Base-by-base conservation (phyloP, 345 rosid genomes). In the Salix koriyanagi region DNA sequence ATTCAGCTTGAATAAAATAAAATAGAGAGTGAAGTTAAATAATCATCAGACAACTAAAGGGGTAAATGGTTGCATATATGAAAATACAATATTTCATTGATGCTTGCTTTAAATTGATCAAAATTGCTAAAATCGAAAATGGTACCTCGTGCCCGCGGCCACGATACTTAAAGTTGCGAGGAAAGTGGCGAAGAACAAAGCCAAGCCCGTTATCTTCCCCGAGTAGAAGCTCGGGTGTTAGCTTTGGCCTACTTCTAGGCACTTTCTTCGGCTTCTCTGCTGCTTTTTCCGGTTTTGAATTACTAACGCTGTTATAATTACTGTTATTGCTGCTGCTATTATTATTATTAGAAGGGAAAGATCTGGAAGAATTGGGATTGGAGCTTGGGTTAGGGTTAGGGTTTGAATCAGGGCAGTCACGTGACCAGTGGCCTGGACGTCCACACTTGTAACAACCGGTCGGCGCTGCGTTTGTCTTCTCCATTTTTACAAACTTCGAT, bases 371-470 rank as follows among this genome's bases (percentile, higher is more conserved):
- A 52, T 68, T 61, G 12, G 41, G 54, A 73, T 72, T n/a, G 71
- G 69, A 5, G 30, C 71, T 26, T 42, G 79, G 71, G 72, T 50
- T 64, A 28, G 84, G 65, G 75, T 44, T 69, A 52, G 87, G 72
- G 36, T 78, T 76, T 1, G 83, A 71, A 68, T 73, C 74, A 11
- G 97, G 92, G 60, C 97, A 96, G 80, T 93, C 98, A 14, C 97
- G 97, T 3, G 99, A 92, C 97, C 98, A 96, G 73, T 96, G 98
- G 69, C 99, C 98, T 5, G 99, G 98, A 7, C 96, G 91, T 36
- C 98, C 99, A 76, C 99, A 96, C 82, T 93, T 96, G 94, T 79
- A 93, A 78, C 99, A 96, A 21, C 99, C 98, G 30, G 93, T 96
- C 18, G 97, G 94, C 37, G 83, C 90, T 60, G 93, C 77, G 26